Base-by-base conservation (phyloP, 495 filamentous ascomycete genomes). In the Penicillium longicatenatum region DNA sequence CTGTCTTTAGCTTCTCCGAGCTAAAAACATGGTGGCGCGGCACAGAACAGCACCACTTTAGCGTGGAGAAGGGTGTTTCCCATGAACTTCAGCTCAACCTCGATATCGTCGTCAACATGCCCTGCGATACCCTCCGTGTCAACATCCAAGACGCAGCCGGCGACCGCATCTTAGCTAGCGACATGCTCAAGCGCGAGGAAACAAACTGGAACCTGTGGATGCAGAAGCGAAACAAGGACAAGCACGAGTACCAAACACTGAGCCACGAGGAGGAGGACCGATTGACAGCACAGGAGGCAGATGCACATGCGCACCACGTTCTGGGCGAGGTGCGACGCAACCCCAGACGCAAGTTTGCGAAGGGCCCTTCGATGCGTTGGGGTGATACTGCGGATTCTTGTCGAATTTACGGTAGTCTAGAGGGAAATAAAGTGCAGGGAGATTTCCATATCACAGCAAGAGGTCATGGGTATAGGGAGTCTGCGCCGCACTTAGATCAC, bases 381-480 rank as follows among this genome's bases (percentile, higher is more conserved):
- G 73, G 81, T 10, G 64, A 78, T 47, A 52, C 60, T 56, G 41
- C 80, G 76, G 75, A 91, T 76, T 77, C 82, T 6, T 99, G 94
- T 75, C 81, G 94, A 37, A 87, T 99, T 49, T 99, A 84, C 67
- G 94, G 94, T 1, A 93, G 86, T 58, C 72, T 99, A 62, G 89
- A 94, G 68, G 82, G 93, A 42, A 97, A 98, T 66, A 96, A 94
- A 72, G 94, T 99, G 48, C 93, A 96, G 72, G 94, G 95, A 0
- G 93, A 99, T 73, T 98, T 99, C 68, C 94, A 99, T 67, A 95
- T 99, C 64, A 99, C 93, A 12, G 95, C 95, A 3, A 73, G 92
- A 51, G 94, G 94, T 0, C 95, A 99, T 75, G 94, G 94, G 10
- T 99, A 99, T 73, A 79, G 79, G 63, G 90, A 94, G 67, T 76